phyloP scores from a whole-genome alignment of 768 basidiomycete species.

The Tylopilus subfusipes region DNA sequence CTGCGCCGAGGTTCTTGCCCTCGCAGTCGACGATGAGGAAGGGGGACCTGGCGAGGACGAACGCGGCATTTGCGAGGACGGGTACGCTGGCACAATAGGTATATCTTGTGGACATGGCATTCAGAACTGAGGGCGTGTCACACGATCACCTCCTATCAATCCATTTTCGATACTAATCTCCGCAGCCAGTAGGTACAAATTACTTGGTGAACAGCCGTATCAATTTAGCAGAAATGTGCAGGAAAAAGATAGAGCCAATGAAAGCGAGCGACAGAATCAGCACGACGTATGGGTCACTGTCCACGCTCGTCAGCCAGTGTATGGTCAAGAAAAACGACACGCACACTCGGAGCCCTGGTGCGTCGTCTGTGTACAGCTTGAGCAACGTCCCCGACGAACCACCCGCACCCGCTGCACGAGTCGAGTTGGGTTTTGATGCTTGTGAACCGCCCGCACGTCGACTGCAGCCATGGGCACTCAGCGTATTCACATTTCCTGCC shows the following conservation, averaged over 20 bases:
- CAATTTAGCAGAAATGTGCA: conserved; percentile 94
- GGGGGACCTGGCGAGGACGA: conserved; percentile 19
- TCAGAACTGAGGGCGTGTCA: background rate
- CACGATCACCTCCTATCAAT: conserved; percentile 2
- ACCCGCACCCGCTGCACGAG: conserved; percentile 90
- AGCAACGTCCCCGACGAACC: conserved; percentile 99
- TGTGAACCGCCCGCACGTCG: conserved; percentile 69
- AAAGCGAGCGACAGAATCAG: conserved; percentile 93
- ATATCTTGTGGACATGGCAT: conserved; percentile 25
- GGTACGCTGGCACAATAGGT: conserved; percentile 14
- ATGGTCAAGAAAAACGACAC: conserved; percentile 34
- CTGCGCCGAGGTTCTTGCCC: conserved; percentile 33
- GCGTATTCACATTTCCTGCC: background rate
- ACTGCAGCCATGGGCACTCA: conserved; percentile 35
- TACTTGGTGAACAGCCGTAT: conserved; percentile 88
- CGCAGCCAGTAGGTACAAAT: conserved; percentile 1
- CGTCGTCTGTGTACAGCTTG: conserved; percentile 97
- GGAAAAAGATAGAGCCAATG: conserved; percentile 98
- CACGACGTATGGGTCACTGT: conserved; percentile 93
- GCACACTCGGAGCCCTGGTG: conserved; percentile 94
- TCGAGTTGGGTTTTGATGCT: conserved; percentile 74
- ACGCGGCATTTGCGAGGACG: conserved; percentile 17
- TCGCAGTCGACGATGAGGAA: conserved; percentile 40
- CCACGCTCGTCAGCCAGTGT: conserved; percentile 3
- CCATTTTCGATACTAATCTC: background rate